A percentile compares a stretch with the other conserved stretches of the same genome.
Evolutionary conservation across 371 early-diverging fungal species (phyloP).

Genomic region (Actinomortierella ambigua): DNA sequence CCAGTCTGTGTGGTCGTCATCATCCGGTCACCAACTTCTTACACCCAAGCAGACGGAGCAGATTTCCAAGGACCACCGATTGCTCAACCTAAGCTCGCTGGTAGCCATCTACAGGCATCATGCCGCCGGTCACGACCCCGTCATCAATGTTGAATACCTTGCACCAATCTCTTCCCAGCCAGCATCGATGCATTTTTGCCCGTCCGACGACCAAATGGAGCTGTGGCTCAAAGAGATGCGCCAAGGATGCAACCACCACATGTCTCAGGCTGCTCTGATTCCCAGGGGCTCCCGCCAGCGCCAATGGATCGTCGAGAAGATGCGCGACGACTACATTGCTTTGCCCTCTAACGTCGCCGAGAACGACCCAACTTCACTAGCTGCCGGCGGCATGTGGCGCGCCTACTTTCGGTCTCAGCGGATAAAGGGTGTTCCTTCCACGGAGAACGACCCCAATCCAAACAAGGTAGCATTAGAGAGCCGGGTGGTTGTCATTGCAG

Average conservation of each 20-base stretch:
- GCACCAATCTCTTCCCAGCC: constrained; percentile 42
- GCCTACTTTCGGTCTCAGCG: constrained; percentile 33
- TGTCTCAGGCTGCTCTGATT: constrained; percentile 34
- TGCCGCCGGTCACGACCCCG: constrained; percentile 8
- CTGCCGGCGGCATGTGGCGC: constrained; percentile 46
- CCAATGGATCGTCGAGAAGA: constrained; percentile 38
- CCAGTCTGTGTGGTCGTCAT: constrained; percentile 40
- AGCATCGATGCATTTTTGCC: constrained; percentile 38
- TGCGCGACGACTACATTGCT: constrained; percentile 28
- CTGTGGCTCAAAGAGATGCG: constrained; percentile 33
- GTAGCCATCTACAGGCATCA: constrained; percentile 27
- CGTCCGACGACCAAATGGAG: constrained; percentile 32
- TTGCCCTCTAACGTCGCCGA: constrained; percentile 38
- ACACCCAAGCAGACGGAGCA: constrained; percentile 32
- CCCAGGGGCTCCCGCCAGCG: constrained; percentile 40
- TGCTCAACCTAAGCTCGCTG: constrained; percentile 35
- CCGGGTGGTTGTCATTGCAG: constrained; percentile 37
- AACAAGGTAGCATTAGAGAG: constrained; percentile 29
- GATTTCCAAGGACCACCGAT: constrained; percentile 36
- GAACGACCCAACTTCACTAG: constrained; percentile 38
- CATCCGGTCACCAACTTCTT: constrained; percentile 42
- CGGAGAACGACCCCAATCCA: constrained; percentile 14
- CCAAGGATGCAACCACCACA: constrained; percentile 44
- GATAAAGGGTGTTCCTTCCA: constrained; percentile 35
- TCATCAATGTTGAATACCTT: constrained; percentile 32